These are phyloP conservation scores for Cucumis melo DNA, from an alignment of 306 rosid genomes.

Conservation along the genomic window DNA sequence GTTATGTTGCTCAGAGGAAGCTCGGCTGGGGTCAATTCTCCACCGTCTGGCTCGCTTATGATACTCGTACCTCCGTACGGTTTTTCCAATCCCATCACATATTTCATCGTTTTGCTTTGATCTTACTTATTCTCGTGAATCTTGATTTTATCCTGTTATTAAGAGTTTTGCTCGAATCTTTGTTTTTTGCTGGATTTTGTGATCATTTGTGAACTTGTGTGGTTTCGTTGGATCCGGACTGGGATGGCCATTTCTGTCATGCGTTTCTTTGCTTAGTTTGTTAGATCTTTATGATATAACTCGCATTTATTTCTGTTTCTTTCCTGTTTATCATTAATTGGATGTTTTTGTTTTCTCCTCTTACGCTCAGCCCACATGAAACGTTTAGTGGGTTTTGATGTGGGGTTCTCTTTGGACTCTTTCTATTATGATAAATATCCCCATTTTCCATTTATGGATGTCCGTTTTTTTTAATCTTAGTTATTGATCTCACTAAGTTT, in stretches of 20 bases:
- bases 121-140: not conserved
- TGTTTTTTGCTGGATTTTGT: not conserved
- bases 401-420: conserved; percentile 1
- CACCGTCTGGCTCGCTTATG: conserved; percentile 97
- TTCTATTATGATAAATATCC: not conserved
- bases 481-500: not conserved
- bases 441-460: not conserved
- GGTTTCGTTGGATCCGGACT: not conserved
- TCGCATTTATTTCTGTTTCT: not conserved
- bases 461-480: not conserved
- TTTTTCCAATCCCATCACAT: not conserved
- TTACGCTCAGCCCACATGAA: not conserved
- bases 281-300: not conserved
- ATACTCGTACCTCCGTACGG: conserved; percentile 54
- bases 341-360: not conserved
- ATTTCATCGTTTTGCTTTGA: not conserved
- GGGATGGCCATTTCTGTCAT: not conserved
- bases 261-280: not conserved
- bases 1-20: conserved; percentile 81
- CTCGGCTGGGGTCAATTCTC: conserved; percentile 98
- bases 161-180: not conserved
- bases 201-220: not conserved
- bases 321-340: not conserved
- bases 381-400: conserved; percentile 3
- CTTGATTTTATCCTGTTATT: too few species aligned